Evolutionary conservation across 176 grass and related monocot genomes (phyloP), one percentile per base, ranked within the genome.

Genomic region (Chloris gayana): DNA sequence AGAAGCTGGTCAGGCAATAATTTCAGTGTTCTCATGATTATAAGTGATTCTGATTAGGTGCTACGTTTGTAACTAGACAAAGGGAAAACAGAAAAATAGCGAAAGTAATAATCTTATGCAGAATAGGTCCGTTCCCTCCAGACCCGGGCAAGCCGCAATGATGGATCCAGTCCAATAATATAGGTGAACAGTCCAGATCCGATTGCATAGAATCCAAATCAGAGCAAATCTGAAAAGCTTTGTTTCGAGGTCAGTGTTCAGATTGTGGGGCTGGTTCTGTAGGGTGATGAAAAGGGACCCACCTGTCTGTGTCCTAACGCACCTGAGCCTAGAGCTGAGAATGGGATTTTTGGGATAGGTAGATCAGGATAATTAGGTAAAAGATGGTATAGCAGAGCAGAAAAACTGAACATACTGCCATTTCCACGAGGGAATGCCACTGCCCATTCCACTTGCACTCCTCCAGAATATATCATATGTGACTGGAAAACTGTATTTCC

Each of bases 201-300:
- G 30, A 47, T 60, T 41, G 80, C 66, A 65, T 45, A 67, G 33
- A 22, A 21, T 3, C 45, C 6, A 73, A 75, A 67, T 74, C 69
- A 49, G 82, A 76, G 21, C 73, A 77, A 76, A 84, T 84, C 82
- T 34, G 49, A 27, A 76, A 83, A 44, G 62, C 46, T 45, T 5
- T 19, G 26, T 26, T 25, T 41, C 50, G 67, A 74, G 61, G 22
- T 83, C 19, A 57, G 81, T 66, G 38, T 7, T 62, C 18, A 67
- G 46, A 67, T 75, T 67, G 51, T 18, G 41, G 24, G 6, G 14
- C 24, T 56, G 51, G 5, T 56, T 5, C 51, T n/a, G 51, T 56
- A 56, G 46, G 51, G 5, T 9, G 18, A 56, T 1, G 56, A 25
- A 25, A 12, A 58, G 22, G 8, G 56, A 25, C 22, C 22, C n/a